phyloP scores from a whole-genome alignment of 352 stramenopile genomes.

The Phytopythium oedochilum region DNA sequence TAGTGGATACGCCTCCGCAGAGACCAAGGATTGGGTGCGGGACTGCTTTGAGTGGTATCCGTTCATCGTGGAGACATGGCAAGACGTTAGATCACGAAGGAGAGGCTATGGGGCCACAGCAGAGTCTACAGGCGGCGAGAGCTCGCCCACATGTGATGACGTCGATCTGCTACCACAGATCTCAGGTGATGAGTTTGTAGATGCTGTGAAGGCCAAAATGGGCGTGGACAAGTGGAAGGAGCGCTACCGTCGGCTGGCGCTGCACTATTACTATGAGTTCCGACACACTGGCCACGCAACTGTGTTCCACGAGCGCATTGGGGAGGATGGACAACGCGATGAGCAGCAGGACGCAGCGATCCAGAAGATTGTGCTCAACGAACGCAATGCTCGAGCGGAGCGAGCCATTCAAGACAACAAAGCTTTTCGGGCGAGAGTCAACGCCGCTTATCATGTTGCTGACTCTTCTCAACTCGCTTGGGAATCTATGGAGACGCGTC shows the following conservation, averaged over 20 bases:
- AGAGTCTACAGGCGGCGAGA: neutral
- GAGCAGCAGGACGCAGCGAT: slow-evolving; percentile 4
- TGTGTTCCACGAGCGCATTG: slow-evolving; percentile 23
- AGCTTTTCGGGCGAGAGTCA: slow-evolving; percentile 23
- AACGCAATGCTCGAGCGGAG: slow-evolving; percentile 23
- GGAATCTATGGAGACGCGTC: slow-evolving; percentile 6
- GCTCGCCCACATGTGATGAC: neutral
- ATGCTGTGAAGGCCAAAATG: slow-evolving; percentile 25
- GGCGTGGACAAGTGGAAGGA: slow-evolving; percentile 33
- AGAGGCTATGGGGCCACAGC: neutral
- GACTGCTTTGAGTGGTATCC: slow-evolving; percentile 51
- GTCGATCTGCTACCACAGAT: neutral
- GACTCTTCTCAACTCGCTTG: slow-evolving; percentile 3
- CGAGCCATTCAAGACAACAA: slow-evolving; percentile 34
- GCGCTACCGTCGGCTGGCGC: slow-evolving; percentile 47
- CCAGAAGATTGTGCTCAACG: slow-evolving; percentile 4
- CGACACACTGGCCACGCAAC: slow-evolving; percentile 50
- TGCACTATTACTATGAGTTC: slow-evolving; percentile 72
- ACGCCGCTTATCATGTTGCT: slow-evolving; percentile 24
- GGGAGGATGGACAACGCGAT: slow-evolving; percentile 1
- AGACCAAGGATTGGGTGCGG: slow-evolving; percentile 47
- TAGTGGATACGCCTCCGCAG: slow-evolving; percentile 41
- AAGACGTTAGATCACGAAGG: slow-evolving; percentile 8
- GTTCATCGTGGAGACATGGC: slow-evolving; percentile 43
- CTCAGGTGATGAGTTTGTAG: slow-evolving; percentile 44